phyloP scores from a whole-genome alignment of 1,284 basidiomycete genomes.

The Ganoderma lucidum region DNA sequence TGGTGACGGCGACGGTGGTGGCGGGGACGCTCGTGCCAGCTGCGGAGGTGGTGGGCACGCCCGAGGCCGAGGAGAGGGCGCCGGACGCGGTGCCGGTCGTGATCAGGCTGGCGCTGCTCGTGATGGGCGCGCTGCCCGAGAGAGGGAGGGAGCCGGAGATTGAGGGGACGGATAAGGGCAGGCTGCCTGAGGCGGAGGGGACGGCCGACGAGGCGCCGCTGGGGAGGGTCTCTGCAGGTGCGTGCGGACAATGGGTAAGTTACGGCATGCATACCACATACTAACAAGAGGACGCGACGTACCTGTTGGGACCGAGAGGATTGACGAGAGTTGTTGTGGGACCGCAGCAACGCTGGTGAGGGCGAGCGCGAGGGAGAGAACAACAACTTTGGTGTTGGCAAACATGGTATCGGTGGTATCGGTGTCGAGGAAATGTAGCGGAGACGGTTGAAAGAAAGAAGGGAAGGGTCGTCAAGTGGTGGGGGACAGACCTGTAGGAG shows the following conservation, averaged over 20 bases:
- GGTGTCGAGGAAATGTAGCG: neutral
- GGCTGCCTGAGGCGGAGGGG: constrained; percentile 12
- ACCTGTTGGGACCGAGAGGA: constrained; percentile 14
- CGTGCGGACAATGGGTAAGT: neutral
- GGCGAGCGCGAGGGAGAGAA: constrained; percentile 28
- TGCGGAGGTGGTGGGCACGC: neutral
- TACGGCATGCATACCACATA: no score
- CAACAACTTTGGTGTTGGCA: constrained; percentile 29
- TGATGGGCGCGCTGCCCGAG: neutral
- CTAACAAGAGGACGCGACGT: neutral
- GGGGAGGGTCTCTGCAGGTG: neutral
- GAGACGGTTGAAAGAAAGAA: neutral
- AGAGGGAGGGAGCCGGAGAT: neutral
- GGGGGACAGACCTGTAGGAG: neutral
- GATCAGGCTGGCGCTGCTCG: neutral
- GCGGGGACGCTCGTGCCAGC: neutral
- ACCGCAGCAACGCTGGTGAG: constrained; percentile 21
- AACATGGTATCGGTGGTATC: constrained; percentile 20
- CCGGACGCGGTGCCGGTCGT: no score
- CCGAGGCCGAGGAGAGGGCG: neutral
- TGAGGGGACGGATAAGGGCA: neutral
- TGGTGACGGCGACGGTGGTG: neutral
- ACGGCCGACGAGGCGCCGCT: constrained; percentile 6
- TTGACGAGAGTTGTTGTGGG: constrained; percentile 17
- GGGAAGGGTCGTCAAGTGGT: neutral